These are phyloP conservation scores for Auriscalpium orientale DNA, from an alignment of 768 basidiomycete genomes.

Conservation along the genomic window DNA sequence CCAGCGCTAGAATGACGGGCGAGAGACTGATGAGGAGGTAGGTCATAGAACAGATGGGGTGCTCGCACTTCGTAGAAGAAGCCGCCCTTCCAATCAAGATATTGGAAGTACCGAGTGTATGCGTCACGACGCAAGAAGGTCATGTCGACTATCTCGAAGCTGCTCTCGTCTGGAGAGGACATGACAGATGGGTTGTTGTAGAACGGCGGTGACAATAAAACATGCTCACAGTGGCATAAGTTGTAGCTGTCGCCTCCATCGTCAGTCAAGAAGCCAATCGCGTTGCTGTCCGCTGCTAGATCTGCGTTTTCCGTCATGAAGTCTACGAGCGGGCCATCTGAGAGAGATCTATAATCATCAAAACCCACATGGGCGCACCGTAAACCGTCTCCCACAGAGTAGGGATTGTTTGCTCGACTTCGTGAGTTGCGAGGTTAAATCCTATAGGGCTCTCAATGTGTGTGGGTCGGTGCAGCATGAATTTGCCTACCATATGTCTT, in stretches of 20 bases:
- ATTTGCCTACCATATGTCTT: conserved; percentile 40
- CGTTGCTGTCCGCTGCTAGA: neutral
- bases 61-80: conserved; percentile 6
- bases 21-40: neutral
- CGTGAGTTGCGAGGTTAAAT: conserved; percentile 68
- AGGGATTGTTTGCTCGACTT: conserved; percentile 64
- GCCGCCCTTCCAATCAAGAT: conserved; percentile 7
- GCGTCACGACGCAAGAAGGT: neutral
- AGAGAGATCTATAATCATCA: neutral
- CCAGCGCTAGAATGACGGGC: neutral
- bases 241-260: conserved; percentile 4
- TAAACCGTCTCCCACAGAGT: conserved; percentile 65
- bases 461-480: neutral
- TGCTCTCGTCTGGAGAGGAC: neutral
- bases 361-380: conserved; percentile 27
- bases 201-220: neutral
- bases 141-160: conserved; percentile 5
- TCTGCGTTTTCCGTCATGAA: neutral
- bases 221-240: conserved; percentile 1
- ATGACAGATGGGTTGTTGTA: neutral
- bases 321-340: neutral
- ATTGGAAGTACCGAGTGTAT: conserved; percentile 2
- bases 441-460: conserved; percentile 23
- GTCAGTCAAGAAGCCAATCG: neutral
- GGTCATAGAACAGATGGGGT: neutral